Evolutionary conservation across 345 rosid genomes (phyloP).

Genomic region (Ceriops tagal): DNA sequence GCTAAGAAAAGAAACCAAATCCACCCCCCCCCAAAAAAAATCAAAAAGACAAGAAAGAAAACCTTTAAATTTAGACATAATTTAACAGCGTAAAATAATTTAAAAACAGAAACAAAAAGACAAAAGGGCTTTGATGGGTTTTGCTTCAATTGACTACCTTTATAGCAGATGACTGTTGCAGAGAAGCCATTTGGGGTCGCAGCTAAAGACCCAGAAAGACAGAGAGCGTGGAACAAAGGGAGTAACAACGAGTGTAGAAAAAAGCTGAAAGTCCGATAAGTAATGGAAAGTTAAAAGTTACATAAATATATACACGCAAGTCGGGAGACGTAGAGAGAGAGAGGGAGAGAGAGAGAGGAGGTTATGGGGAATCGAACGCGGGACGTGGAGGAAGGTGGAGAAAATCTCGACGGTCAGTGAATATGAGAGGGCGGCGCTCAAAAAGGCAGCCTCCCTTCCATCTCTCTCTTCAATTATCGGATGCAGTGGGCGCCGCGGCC

Average conservation of each 20-base stretch:
- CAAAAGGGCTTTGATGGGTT: neutral
- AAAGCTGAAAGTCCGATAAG: neutral
- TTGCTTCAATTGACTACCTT: slow-evolving; percentile 38
- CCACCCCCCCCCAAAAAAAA: neutral
- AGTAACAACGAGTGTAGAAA: neutral
- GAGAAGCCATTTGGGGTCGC: slow-evolving; percentile 43
- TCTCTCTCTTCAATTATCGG: no score
- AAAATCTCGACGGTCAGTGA: slow-evolving; percentile 6
- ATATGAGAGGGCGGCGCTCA: neutral
- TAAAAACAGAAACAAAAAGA: neutral
- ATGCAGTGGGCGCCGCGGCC: no score
- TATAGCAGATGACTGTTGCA: slow-evolving; percentile 41
- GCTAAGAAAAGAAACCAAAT: slow-evolving; percentile 36
- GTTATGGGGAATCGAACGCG: slow-evolving; percentile 32
- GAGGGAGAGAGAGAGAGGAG: slow-evolving; percentile 5
- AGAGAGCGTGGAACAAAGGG: slow-evolving; percentile 9
- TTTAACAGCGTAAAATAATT: neutral
- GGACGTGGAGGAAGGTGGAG: slow-evolving; percentile 23
- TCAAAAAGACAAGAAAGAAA: slow-evolving; percentile 6
- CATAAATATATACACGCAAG: neutral
- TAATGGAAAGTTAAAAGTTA: neutral
- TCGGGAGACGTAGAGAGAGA: neutral
- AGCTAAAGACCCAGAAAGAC: neutral
- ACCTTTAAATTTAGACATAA: neutral
- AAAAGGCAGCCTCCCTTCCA: no score